Evolutionary conservation across 2,329 filamentous ascomycete genomes (phyloP).

Genomic region (Eutypa lata): DNA sequence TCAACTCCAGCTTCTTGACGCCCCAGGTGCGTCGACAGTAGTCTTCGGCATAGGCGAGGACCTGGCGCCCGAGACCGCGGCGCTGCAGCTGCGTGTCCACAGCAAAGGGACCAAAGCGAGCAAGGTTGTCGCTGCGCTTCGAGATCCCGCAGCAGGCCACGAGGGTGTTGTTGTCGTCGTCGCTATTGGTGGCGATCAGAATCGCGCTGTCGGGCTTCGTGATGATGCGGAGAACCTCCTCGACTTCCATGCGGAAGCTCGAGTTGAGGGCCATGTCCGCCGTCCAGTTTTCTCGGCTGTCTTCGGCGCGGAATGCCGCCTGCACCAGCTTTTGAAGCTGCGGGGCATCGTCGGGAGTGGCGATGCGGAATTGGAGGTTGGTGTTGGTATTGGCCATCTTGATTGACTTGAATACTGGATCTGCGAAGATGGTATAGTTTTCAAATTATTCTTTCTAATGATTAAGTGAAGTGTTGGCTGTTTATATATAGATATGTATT

Average conservation of each 20-base stretch:
- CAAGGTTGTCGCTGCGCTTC: constrained; percentile 22
- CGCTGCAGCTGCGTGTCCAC: constrained; percentile 41
- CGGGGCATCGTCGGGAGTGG: constrained; percentile 15
- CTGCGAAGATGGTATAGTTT: too few relatives aligned
- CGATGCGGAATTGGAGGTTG: constrained; percentile 13
- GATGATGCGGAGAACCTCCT: constrained; percentile 11
- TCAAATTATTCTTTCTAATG: too few relatives aligned
- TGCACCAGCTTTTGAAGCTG: constrained; percentile 15
- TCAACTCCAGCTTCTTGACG: constrained; percentile 37
- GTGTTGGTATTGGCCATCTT: too few relatives aligned
- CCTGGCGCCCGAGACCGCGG: constrained; percentile 39
- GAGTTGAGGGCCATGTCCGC: constrained; percentile 8
- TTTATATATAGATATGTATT: too few relatives aligned
- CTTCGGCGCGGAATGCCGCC: constrained; percentile 14
- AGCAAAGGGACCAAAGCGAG: constrained; percentile 48
- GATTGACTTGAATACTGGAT: too few relatives aligned
- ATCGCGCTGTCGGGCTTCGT: constrained; percentile 13
- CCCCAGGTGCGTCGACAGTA: constrained; percentile 32
- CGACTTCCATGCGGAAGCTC: constrained; percentile 6
- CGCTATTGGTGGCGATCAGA: constrained; percentile 27
- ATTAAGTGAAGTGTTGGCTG: too few relatives aligned
- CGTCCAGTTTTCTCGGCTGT: constrained; percentile 14
- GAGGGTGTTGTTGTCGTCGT: constrained; percentile 13
- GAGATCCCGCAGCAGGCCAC: constrained; percentile 44
- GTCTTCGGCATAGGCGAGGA: constrained; percentile 39